Conservation (phyloP, 208 protist genomes). For the Leptomonas seymouri region DNA sequence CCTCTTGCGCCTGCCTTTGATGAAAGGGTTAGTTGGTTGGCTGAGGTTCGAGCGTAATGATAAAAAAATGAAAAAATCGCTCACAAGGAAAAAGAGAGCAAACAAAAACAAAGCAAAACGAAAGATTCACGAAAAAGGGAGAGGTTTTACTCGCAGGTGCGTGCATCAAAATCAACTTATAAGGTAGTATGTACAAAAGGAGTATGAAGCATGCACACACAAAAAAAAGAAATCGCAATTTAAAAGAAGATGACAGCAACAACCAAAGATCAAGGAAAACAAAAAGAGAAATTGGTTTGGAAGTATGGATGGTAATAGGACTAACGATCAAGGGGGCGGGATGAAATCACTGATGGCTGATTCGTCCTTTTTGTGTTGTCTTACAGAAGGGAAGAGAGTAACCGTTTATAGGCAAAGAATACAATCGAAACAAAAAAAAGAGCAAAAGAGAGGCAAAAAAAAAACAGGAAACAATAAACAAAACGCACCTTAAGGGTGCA, state of each 20-base stretch:
- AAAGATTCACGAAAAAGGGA: too few species aligned
- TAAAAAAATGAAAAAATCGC: conserved; percentile 3
- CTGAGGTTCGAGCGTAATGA: background rate
- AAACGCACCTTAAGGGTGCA: background rate
- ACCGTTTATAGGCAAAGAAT: too few species aligned
- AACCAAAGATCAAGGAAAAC: background rate
- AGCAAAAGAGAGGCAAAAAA: background rate
- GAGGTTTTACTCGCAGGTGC: background rate
- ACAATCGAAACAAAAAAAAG: too few species aligned
- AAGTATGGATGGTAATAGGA: background rate
- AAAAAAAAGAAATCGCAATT: background rate
- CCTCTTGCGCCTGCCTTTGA: too few species aligned
- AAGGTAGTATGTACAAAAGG: background rate
- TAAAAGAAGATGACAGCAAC: background rate
- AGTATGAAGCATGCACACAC: background rate
- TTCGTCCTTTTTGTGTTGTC: too few species aligned
- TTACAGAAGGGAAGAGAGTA: too few species aligned
- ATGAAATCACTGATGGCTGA: too few species aligned
- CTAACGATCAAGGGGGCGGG: too few species aligned
- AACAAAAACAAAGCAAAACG: background rate
- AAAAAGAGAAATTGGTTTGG: background rate
- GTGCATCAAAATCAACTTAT: background rate
- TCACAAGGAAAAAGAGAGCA: conserved; percentile 9
- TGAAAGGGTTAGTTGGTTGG: too few species aligned
- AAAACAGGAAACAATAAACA: conserved; percentile 12